A percentile compares a stretch with the other conserved stretches of the same genome.
Evolutionary conservation across 768 basidiomycete species (phyloP).

Genomic region (Collybia sordida): DNA sequence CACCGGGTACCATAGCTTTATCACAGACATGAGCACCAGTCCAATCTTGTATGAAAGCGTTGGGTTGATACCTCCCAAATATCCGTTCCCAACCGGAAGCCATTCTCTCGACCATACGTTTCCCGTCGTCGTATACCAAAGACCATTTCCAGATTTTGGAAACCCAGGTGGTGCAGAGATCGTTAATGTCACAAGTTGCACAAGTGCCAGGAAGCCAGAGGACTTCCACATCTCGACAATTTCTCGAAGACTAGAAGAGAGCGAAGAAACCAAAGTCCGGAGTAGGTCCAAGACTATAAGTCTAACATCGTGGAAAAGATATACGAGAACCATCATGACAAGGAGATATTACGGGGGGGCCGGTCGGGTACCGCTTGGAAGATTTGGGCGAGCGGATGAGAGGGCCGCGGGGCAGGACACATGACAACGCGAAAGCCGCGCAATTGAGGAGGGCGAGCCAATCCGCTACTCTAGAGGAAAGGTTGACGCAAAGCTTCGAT

Average conservation of each 20-base stretch:
- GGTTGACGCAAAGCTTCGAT: no score
- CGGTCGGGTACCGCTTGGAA: no score
- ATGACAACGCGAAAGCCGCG: conserved; percentile 15
- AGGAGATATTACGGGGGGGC: neutral
- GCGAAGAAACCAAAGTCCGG: conserved; percentile 10
- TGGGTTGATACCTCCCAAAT: neutral
- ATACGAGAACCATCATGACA: conserved; percentile 18
- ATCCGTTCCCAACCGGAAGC: conserved; percentile 73
- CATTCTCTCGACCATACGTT: conserved; percentile 56
- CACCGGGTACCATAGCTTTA: conserved; percentile 66
- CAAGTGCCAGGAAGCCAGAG: conserved; percentile 20
- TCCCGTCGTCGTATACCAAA: conserved; percentile 65
- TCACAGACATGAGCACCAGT: neutral
- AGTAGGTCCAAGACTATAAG: conserved; percentile 16
- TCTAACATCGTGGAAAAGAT: conserved; percentile 5
- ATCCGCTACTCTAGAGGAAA: no score
- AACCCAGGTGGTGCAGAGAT: conserved; percentile 44
- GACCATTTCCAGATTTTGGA: conserved; percentile 69
- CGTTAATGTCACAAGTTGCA: conserved; percentile 17
- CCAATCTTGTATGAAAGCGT: no score
- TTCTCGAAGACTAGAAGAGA: conserved; percentile 7
- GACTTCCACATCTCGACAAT: conserved; percentile 22
- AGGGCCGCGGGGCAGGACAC: conserved; percentile 15
- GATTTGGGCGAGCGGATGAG: conserved; percentile 6
- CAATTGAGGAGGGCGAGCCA: conserved; percentile 10